Evolutionary conservation across 2,329 filamentous ascomycete genomes (phyloP).

Genomic region (Aquanectria penicillioides): DNA sequence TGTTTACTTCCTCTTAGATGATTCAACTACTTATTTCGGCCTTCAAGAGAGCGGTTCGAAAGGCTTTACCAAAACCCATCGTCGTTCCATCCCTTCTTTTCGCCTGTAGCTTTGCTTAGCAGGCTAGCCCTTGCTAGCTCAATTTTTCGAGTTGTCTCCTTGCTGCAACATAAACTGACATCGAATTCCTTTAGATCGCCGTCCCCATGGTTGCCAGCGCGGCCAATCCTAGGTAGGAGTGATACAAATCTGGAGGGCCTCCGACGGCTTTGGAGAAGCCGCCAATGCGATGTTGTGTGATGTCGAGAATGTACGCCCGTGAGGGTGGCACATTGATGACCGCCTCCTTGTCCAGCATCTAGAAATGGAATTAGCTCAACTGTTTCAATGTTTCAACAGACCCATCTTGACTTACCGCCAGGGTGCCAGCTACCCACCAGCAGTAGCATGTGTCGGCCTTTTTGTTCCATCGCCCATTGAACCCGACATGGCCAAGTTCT

Average conservation of each 20-base stretch:
- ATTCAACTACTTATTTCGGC: too few species aligned
- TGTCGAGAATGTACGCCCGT: constrained; percentile 82
- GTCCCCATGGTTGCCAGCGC: constrained; percentile 81
- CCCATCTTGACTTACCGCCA: constrained; percentile 51
- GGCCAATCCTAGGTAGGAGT: constrained; percentile 88
- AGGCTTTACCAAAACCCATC: constrained; percentile 36
- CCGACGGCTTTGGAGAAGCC: constrained; percentile 81
- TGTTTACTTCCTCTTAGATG: neutral
- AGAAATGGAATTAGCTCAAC: constrained; percentile 4
- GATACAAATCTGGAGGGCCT: constrained; percentile 80
- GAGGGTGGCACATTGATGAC: constrained; percentile 70
- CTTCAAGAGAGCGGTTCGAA: too few species aligned
- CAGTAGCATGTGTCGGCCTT: constrained; percentile 93
- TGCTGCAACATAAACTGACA: constrained; percentile 78
- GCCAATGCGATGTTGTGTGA: constrained; percentile 87
- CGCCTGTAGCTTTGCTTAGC: constrained; percentile 30
- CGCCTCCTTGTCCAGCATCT: constrained; percentile 67
- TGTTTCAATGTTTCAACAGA: neutral
- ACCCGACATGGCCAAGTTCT: constrained; percentile 69
- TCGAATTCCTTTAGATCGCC: constrained; percentile 76
- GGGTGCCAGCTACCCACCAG: constrained; percentile 85
- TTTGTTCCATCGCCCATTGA: constrained; percentile 93
- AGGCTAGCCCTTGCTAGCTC: constrained; percentile 56
- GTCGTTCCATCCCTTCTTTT: constrained; percentile 26
- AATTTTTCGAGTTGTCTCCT: constrained; percentile 63